Conservation (phyloP, 1,284 basidiomycete species). For the Entoloma clypeatum region DNA sequence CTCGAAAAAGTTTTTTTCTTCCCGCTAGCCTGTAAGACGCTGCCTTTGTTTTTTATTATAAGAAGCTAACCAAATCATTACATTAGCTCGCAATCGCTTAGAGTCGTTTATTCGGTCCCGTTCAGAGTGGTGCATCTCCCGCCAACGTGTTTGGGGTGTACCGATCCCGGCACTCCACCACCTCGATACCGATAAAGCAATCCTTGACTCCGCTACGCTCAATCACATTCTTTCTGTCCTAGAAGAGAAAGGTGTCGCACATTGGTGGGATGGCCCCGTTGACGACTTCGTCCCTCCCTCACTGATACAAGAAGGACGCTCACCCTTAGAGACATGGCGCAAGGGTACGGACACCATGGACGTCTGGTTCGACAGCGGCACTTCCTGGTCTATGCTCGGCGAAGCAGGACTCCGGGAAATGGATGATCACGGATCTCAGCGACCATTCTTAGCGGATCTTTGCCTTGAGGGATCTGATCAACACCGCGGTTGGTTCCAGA, state of each 20-base stretch:
- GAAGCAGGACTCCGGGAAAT: slow-evolving; percentile 35
- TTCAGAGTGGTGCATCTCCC: slow-evolving; percentile 99
- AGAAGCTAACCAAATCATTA: slow-evolving; percentile 8
- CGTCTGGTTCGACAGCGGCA: slow-evolving; percentile 99
- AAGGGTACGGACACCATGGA: slow-evolving; percentile 96
- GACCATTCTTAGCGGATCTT: slow-evolving; percentile 69
- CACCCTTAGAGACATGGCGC: slow-evolving; percentile 47
- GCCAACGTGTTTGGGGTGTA: slow-evolving; percentile 97
- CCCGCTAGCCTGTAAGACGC: slow-evolving; percentile 73
- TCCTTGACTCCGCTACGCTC: slow-evolving; percentile 70
- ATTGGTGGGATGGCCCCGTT: slow-evolving; percentile 92
- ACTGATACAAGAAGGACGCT: slow-evolving; percentile 42
- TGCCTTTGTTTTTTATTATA: slow-evolving; percentile 13
- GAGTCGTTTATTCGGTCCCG: slow-evolving; percentile 83
- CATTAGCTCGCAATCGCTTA: slow-evolving; percentile 76
- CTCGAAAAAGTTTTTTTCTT: slow-evolving; percentile 76
- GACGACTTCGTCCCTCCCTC: slow-evolving; percentile 77
- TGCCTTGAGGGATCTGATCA: slow-evolving; percentile 97
- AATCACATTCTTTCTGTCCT: slow-evolving; percentile 78
- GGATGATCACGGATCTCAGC: too few relatives aligned
- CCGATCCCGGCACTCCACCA: slow-evolving; percentile 92
- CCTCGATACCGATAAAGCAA: slow-evolving; percentile 55
- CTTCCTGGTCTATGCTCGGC: slow-evolving; percentile 85
- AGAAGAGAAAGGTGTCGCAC: slow-evolving; percentile 65
- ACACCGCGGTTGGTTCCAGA: slow-evolving; percentile 99